Base-by-base conservation (phyloP, 192 early-diverging fungal genomes). In the Oehlia diaphana region DNA sequence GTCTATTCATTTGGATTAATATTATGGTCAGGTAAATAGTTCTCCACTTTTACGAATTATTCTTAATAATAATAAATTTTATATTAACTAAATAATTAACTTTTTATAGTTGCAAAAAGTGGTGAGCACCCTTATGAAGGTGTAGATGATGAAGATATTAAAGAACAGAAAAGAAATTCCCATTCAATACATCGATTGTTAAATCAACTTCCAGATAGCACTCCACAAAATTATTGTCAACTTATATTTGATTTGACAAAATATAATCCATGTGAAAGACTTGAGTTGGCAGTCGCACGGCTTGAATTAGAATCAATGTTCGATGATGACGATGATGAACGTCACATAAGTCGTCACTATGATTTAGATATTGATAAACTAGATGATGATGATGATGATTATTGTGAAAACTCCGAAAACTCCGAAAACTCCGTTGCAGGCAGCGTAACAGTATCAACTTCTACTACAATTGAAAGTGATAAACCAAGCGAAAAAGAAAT, bases 1-100 rank as follows among this genome's bases (percentile, higher is more conserved):
- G 23, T 77, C 13, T 77, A 77, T 77, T 77, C 76, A 9, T 77
- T 23, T 13, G 76, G 76, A 2, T 77, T 77, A 49, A 77, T 77
- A 23, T 61, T 77, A 28, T 67, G 76, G 76, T 77, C 76, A 53
- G 64, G 76, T 77, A 77, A 67, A 39, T 16, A 68, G 4, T 6
- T n/a, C 0, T 63, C 14, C n/a, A 26, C 26, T 26, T 33, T 62
- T 9, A 62, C 26, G 9, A 26, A 35, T 28, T 35, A n/a, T 47
- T 65, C 49, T 9, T 63, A 58, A 26, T 21, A 37, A 73, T 73
- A 37, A 37, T 37, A 5, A 5, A 37, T 74, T 61, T 33, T 13
- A 71, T 8, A 71, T 8, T 19, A 71, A 31, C 31, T 31, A 33
- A 26, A 66, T 47, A 44, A 12, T 19, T 72, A 14, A 50, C 2